These are phyloP conservation scores for Phytophthora constricta DNA, from an alignment of 352 stramenopile species.

Conservation along the genomic window DNA sequence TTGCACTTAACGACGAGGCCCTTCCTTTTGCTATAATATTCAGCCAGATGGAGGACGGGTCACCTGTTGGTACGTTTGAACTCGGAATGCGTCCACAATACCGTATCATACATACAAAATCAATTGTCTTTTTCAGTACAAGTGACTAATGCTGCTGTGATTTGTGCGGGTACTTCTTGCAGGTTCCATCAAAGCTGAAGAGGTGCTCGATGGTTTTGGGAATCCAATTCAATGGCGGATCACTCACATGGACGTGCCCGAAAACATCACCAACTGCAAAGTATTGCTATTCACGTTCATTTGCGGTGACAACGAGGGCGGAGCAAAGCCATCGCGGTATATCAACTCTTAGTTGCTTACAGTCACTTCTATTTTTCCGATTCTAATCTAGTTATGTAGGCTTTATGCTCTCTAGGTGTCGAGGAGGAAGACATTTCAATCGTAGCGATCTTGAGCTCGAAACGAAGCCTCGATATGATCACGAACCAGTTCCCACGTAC, in stretches of 20 bases:
- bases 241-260: background rate
- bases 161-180: too few species aligned
- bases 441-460: background rate
- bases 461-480: background rate
- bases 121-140: too few species aligned
- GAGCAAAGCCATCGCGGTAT: constrained; percentile 3
- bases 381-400: background rate
- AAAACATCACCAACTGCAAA: background rate
- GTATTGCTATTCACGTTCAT: constrained; percentile 7
- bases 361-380: background rate
- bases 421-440: constrained; percentile 1
- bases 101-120: too few species aligned
- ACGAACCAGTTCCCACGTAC: constrained; percentile 7
- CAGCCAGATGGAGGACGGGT: background rate
- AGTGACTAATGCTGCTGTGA: too few species aligned
- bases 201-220: too few species aligned
- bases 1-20: background rate
- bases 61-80: background rate
- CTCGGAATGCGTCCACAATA: too few species aligned
- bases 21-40: background rate
- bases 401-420: background rate
- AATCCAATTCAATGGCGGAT: background rate
- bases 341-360: background rate
- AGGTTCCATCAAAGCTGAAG: background rate
- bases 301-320: background rate